Base-by-base conservation (phyloP, 805 yeast genomes). In the Brettanomyces bruxellensis region DNA sequence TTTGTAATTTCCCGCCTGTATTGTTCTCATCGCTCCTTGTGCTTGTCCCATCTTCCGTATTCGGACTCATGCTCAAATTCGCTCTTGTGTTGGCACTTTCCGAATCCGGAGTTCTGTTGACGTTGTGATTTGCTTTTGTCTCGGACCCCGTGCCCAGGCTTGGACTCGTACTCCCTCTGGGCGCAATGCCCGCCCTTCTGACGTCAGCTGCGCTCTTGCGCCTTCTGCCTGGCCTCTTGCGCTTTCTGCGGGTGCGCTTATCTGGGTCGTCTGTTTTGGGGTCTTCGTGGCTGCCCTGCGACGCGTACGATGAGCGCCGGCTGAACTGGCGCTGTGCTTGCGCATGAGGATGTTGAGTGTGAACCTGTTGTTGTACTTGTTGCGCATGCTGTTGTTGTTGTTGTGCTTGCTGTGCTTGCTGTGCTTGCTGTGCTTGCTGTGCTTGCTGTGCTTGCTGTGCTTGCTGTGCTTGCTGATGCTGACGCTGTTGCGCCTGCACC, bases 401-500 rank as follows among this genome's bases (percentile, higher is more conserved):
- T 2, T 18, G 18, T 18, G 18, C 18, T 18, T 18, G 18, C 18
- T 18, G 18, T 18, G 18, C 18, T 18, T 18, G 18, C 18, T 18
- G 18, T 18, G 18, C 18, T 18, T 18, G 18, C 18, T 18, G 18
- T 18, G 18, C 18, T 18, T 18, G 18, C 18, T 18, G 18, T 18
- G 18, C 18, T 18, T 18, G 18, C 18, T 18, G 18, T 18, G 18
- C 18, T 18, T 18, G 18, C 18, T 18, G 18, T 18, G 18, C 18
- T 18, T 18, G 18, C 18, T 18, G 18, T 18, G 18, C 18, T 18
- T 18, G 45, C 32, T 43, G 45, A 38, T 43, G 45, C 41, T 43
- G 45, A 24, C 36, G 45, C 7, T 35, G 41, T 36, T 38, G 40
- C 40, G 13, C 18, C 40, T 38, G 40, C 40, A 13, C 18, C 40